These are phyloP conservation scores for Kwoniella sp. DNA, from an alignment of 768 basidiomycete species.

Conservation along the genomic window DNA sequence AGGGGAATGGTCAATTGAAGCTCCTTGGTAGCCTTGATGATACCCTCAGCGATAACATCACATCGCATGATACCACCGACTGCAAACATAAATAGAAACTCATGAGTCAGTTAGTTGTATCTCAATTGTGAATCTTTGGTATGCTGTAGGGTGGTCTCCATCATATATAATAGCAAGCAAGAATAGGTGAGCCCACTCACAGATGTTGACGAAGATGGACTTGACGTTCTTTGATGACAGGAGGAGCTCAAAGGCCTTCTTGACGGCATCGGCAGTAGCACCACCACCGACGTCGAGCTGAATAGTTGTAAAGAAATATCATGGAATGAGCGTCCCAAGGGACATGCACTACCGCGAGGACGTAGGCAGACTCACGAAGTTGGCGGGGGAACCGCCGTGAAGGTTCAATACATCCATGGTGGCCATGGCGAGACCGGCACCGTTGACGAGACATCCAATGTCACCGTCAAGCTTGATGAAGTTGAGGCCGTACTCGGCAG, in stretches of 20 bases:
- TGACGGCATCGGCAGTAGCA: constrained; percentile 98
- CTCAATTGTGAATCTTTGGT: too few relatives aligned
- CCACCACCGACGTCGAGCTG: constrained; percentile 89
- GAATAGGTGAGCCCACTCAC: constrained; percentile 30
- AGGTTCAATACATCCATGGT: constrained; percentile 99
- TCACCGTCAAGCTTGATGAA: constrained; percentile 99
- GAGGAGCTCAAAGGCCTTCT: constrained; percentile 97
- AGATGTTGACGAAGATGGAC: constrained; percentile 92
- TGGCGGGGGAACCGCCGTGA: constrained; percentile 92
- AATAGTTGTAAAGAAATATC: too few relatives aligned
- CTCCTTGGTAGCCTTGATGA: constrained; percentile 96
- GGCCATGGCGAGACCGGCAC: constrained; percentile 98
- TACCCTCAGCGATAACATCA: constrained; percentile 71
- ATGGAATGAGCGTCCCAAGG: too few relatives aligned
- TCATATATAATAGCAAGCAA: too few relatives aligned
- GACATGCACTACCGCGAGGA: too few relatives aligned
- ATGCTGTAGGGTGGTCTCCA: too few relatives aligned
- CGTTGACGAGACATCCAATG: constrained; percentile 96
- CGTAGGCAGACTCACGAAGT: constrained; percentile 63
- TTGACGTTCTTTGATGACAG: constrained; percentile 88
- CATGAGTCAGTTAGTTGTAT: background rate
- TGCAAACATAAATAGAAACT: constrained; percentile 36
- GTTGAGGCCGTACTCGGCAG: constrained; percentile 91
- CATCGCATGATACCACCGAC: constrained; percentile 91
- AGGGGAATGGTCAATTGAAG: constrained; percentile 80